Evolutionary conservation across 495 filamentous ascomycete species (phyloP), one percentile per base, ranked within the genome.

Genomic region (Talaromyces wortmannii): DNA sequence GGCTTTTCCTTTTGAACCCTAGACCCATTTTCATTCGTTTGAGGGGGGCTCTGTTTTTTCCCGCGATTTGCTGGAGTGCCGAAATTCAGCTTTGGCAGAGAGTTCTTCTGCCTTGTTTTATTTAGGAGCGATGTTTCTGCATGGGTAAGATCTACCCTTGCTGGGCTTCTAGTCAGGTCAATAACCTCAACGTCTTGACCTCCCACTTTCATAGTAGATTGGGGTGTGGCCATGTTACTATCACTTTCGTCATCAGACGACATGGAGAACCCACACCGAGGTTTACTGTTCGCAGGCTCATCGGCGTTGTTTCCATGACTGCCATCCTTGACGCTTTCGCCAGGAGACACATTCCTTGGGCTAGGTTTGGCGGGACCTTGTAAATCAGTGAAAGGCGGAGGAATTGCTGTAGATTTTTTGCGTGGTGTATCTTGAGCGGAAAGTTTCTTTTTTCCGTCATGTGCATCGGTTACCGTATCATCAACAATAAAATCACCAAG

Each of bases 401-500:
- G 40, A 13, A n/a, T 31, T 15, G 7, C 18, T 18, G 8, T 29
- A 5, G 13, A 0, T 31, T 31, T 17, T 29, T 18, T 52, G 15
- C 17, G 16, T 17, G 57, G 55, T 23, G 42, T 11, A 17, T 8
- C 33, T 11, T 33, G 16, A 8, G 23, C 6, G 51, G 51, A 8
- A 53, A 57, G 4, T 45, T 57, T 53, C 30, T 60, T 36, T 60
- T 70, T 31, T 69, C 64, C 49, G 57, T 62, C 6, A 59, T 63
- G 16, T 32, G 51, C 49, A 30, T 52, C 45, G 10, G 49, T 30
- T 45, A 63, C 52, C 45, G 52, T 46, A 40, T 59, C 59, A 31
- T 74, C 63, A 33, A 79, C 73, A 45, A 75, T 61, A 30, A 78
- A 72, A 43, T 75, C 72, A 29, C 74, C 68, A 12, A 81, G 62